These are phyloP conservation scores for Backusella sp. DNA, from an alignment of 192 early-diverging fungal species.

Conservation along the genomic window DNA sequence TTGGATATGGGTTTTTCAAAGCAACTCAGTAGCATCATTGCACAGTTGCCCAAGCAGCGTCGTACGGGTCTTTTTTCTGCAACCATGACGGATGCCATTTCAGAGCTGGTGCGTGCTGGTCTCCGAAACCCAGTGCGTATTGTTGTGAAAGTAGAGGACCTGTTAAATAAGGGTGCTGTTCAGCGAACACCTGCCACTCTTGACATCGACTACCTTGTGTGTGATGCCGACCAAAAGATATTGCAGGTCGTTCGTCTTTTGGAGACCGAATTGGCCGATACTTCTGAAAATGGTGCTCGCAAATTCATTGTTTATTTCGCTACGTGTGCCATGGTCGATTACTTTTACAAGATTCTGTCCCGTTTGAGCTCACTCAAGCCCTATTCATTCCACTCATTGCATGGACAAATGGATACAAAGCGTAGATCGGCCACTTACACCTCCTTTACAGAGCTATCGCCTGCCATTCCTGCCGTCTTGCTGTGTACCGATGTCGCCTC, in stretches of 20 bases:
- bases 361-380: conserved; percentile 46
- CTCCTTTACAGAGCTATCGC: conserved; percentile 63
- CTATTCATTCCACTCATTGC: conserved; percentile 70
- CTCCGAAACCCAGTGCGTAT: conserved; percentile 90
- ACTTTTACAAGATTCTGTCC: conserved; percentile 71
- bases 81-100: conserved; percentile 90
- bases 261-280: conserved; percentile 30
- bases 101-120: conserved; percentile 81
- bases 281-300: conserved; percentile 41
- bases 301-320: conserved; percentile 95
- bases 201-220: conserved; percentile 71
- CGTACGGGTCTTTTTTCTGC: conserved; percentile 96
- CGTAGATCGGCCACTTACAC: conserved; percentile 79
- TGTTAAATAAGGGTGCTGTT: conserved; percentile 39
- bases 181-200: conserved; percentile 65
- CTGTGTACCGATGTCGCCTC: conserved; percentile 96
- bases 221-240: conserved; percentile 81
- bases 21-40: conserved; percentile 76
- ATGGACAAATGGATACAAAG: conserved; percentile 93
- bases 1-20: conserved; percentile 94
- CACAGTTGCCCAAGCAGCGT: conserved; percentile 86
- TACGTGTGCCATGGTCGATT: conserved; percentile 96
- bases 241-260: conserved; percentile 70
- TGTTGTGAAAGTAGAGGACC: conserved; percentile 83
- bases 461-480: conserved; percentile 70